Conservation (phyloP, 352 stramenopile species). For the Globisporangium canariense region DNA sequence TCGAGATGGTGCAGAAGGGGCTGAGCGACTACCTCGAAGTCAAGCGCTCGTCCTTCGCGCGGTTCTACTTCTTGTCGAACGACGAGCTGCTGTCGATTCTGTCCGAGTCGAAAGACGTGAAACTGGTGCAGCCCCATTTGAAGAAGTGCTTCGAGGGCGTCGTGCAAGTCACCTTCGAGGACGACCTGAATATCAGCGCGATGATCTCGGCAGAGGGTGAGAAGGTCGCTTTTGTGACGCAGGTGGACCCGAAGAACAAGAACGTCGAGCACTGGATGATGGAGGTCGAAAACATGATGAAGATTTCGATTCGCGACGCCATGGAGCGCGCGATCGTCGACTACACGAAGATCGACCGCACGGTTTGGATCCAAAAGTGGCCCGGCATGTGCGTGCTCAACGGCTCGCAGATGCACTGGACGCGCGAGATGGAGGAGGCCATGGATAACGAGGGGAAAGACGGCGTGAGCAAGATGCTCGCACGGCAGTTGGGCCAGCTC, state of each 20-base stretch:
- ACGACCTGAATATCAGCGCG: conserved; percentile 87
- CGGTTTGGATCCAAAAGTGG: conserved; percentile 93
- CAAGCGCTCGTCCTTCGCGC: conserved; percentile 89
- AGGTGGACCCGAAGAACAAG: conserved; percentile 89
- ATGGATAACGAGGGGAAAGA: conserved; percentile 77
- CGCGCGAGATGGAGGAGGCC: conserved; percentile 82
- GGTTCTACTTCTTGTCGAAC: conserved; percentile 94
- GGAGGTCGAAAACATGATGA: conserved; percentile 94
- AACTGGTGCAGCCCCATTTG: conserved; percentile 90
- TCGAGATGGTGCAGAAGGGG: conserved; percentile 92
- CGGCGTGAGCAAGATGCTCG: conserved; percentile 79
- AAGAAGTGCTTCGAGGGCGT: conserved; percentile 96
- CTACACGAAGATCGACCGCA: conserved; percentile 81
- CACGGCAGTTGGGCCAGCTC: conserved; percentile 83
- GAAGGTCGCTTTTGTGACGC: conserved; percentile 73
- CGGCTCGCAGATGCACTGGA: conserved; percentile 94
- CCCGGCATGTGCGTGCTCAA: conserved; percentile 90
- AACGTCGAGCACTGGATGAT: conserved; percentile 94
- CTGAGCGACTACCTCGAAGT: conserved; percentile 91
- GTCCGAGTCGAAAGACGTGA: conserved; percentile 92
- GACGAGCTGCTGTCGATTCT: conserved; percentile 93
- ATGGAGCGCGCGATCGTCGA: conserved; percentile 87
- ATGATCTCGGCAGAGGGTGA: conserved; percentile 93
- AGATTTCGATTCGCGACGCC: conserved; percentile 82
- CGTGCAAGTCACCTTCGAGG: conserved; percentile 85